These are phyloP conservation scores for Thalassiosira livingstoniorum DNA, from an alignment of 352 stramenopile species.

Conservation along the genomic window DNA sequence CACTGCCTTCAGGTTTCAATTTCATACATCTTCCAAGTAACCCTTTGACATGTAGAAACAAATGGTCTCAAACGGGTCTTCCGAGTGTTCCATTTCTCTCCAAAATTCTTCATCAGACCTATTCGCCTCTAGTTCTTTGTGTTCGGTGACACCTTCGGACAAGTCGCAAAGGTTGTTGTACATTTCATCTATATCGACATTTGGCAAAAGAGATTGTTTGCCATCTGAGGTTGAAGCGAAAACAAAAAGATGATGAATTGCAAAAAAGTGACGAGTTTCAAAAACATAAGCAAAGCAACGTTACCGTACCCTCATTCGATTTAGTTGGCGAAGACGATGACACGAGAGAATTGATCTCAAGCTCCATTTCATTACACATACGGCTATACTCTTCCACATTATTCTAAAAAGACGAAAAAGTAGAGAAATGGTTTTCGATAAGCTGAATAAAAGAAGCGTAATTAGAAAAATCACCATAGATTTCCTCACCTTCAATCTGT, in stretches of 20 bases:
- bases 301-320: too few species aligned
- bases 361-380: slow-evolving; percentile 72
- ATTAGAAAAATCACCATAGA: slow-evolving; percentile 11
- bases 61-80: slow-evolving; percentile 83
- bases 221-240: slow-evolving; percentile 6
- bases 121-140: slow-evolving; percentile 19
- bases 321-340: too few species aligned
- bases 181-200: slow-evolving; percentile 83
- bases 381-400: slow-evolving; percentile 82
- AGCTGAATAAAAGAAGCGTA: slow-evolving; percentile 3
- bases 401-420: slow-evolving; percentile 50
- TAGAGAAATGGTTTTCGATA: too few species aligned
- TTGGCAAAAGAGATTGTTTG: slow-evolving; percentile 36
- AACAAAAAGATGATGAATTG: too few species aligned
- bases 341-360: slow-evolving; percentile 61
- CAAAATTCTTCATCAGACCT: slow-evolving; percentile 59
- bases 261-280: too few species aligned
- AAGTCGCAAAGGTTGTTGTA: slow-evolving; percentile 70
- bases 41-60: slow-evolving; percentile 62
- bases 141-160: slow-evolving; percentile 40
- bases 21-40: slow-evolving; percentile 54
- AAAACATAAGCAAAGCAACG: too few species aligned
- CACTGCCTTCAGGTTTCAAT: too few species aligned
- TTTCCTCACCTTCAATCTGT: slow-evolving; percentile 63
- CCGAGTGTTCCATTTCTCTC: slow-evolving; percentile 82